Base-by-base conservation (phyloP, 176 grass and related monocot genomes). In the Aegilops bicornis region DNA sequence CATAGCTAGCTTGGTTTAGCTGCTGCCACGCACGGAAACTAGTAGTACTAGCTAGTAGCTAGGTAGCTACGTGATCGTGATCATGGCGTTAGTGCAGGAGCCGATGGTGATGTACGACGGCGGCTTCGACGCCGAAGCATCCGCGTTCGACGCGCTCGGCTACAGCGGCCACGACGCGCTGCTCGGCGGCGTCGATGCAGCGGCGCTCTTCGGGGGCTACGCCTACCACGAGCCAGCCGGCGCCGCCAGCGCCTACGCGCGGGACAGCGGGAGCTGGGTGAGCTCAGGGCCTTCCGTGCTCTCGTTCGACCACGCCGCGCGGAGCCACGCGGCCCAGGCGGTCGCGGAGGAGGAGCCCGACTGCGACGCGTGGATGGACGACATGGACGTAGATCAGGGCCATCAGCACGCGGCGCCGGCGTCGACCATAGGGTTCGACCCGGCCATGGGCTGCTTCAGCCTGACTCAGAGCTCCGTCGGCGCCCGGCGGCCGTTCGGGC, bases 291-390 rank as follows among this genome's bases (percentile, higher is more conserved):
- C 84, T 24, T 86, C 96, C 10, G 36, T 98, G 14, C 90, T 95
- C 58, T 72, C 85, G 43, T 95, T 95, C 69, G 77, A 87, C n/a
- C 81, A 63, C 9, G 69, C 68, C 3, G 12, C 19, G 10, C 80
- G 1, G 5, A 60, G 47, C 12, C 30, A 56, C 32, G 78, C 54
- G 2, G 64, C 25, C 3, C 63, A 69, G 65, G 50, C 19, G 7
- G 19, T 72, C 3, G 66, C 6, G 22, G 76, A 27, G 0, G 77
- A 89, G 54, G 91, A 89, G 39, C 8, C 33, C 8, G 86, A 89
- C 20, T 84, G 78, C 58, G 91, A 87, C 62, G 68, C 77, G 37
- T 98, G 93, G 96, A 95, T 95, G 69, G 89, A 98, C 36, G 84
- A 72, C 8, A 78, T 93, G 91, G 91, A 83, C 31, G 65, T 39